Evolutionary conservation across 2,329 filamentous ascomycete genomes (phyloP).

Genomic region (Colletotrichum sojae): DNA sequence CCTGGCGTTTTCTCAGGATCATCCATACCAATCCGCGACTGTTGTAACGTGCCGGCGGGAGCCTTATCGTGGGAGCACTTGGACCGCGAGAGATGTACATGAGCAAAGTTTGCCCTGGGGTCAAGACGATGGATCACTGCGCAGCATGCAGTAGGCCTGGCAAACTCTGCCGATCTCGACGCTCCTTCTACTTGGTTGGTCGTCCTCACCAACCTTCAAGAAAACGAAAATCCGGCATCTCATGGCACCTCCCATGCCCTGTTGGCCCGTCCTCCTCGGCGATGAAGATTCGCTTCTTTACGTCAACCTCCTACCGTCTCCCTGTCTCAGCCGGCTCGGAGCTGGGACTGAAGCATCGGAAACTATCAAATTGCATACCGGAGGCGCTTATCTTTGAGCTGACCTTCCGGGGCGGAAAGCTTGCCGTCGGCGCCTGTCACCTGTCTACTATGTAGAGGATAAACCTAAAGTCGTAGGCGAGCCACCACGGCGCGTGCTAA

Average conservation of each 20-base stretch:
- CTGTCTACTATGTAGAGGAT: background rate
- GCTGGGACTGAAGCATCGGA: constrained; percentile 8
- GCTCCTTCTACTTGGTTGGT: background rate
- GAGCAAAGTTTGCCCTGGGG: constrained; percentile 25
- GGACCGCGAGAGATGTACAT: constrained; percentile 8
- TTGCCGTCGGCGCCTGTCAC: background rate
- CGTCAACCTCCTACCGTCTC: background rate
- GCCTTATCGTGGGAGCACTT: constrained; percentile 14
- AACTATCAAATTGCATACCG: constrained; percentile 6
- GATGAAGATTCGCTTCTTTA: background rate
- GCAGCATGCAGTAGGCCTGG: constrained; percentile 13
- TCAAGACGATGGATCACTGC: constrained; percentile 36
- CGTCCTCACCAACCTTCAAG: background rate
- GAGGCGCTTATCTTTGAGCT: no score
- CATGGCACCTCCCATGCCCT: background rate
- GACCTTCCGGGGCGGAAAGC: background rate
- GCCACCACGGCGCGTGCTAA: background rate
- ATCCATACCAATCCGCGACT: background rate
- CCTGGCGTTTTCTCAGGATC: background rate
- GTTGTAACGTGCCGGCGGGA: constrained; percentile 3
- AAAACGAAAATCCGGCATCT: constrained; percentile 5
- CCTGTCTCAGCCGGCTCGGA: background rate
- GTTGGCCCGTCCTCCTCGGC: background rate
- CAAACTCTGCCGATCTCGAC: constrained; percentile 34
- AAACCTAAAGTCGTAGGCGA: background rate